Conservation (phyloP, 768 basidiomycete species). For the Pleurotus giganteus region DNA sequence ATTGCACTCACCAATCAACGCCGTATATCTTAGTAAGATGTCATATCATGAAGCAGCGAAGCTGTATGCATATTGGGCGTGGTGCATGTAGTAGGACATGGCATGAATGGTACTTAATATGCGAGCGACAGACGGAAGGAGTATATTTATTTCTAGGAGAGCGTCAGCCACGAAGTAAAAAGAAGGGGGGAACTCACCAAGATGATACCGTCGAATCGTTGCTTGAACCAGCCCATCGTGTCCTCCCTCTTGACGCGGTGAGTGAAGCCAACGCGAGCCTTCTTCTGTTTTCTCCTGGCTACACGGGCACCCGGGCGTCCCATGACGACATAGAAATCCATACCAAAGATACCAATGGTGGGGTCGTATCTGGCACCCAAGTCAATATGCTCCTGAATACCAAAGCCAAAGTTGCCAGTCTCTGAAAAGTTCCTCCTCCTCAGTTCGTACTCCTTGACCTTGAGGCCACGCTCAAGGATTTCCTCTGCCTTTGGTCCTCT, state of each 20-base stretch:
- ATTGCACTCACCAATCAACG: too few species aligned
- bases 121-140: constrained; percentile 6
- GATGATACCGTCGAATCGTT: constrained; percentile 98
- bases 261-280: constrained; percentile 78
- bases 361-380: constrained; percentile 98
- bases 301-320: constrained; percentile 93
- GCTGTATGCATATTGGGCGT: constrained; percentile 6
- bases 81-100: constrained; percentile 6
- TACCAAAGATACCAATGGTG: constrained; percentile 97
- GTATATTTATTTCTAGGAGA: constrained; percentile 6
- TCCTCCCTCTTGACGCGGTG: constrained; percentile 97
- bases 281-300: constrained; percentile 86
- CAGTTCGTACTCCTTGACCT: constrained; percentile 99
- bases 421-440: constrained; percentile 96
- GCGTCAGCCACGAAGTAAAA: constrained; percentile 1
- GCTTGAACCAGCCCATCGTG: constrained; percentile 99
- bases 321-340: constrained; percentile 99
- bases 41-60: neutral
- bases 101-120: constrained; percentile 10
- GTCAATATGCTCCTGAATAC: constrained; percentile 99
- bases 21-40: too few species aligned
- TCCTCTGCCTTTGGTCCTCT: constrained; percentile 99
- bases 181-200: constrained; percentile 49
- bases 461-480: constrained; percentile 97
- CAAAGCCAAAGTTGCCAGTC: constrained; percentile 99